Evolutionary conservation across 352 stramenopile genomes (phyloP).

Genomic region (Phytophthora syringae): DNA sequence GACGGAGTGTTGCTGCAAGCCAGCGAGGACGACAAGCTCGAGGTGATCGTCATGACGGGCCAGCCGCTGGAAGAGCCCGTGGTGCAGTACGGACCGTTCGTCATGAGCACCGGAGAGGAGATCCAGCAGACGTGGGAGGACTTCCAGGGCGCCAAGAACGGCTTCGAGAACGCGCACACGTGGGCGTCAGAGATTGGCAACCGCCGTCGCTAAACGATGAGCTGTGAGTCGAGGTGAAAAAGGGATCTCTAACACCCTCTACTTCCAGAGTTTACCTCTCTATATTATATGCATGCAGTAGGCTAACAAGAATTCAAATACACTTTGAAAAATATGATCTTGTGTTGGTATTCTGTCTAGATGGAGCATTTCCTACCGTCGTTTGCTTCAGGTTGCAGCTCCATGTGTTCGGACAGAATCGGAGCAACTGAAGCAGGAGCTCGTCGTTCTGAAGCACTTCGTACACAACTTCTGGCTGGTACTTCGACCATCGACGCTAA

Average conservation of each 20-base stretch:
- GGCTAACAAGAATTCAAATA: not conserved
- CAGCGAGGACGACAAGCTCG: constrained; percentile 35
- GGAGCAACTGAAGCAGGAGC: constrained; percentile 22
- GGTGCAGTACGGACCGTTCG: constrained; percentile 74
- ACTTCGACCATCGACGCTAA: constrained; percentile 13
- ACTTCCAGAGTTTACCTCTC: not conserved
- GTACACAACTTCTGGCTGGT: constrained; percentile 1
- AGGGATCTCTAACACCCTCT: not conserved
- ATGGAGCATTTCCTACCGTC: constrained; percentile 30
- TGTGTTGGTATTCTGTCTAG: constrained; percentile 13
- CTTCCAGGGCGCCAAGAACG: constrained; percentile 59
- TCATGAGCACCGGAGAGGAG: constrained; percentile 69
- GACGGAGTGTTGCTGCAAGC: constrained; percentile 53
- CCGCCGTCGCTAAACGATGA: constrained; percentile 19
- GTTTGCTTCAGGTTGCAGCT: constrained; percentile 33
- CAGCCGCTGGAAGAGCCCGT: constrained; percentile 66
- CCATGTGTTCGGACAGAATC: constrained; percentile 31
- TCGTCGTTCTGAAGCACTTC: constrained; percentile 16
- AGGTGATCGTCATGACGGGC: constrained; percentile 63
- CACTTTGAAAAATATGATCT: not conserved
- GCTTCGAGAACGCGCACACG: constrained; percentile 64
- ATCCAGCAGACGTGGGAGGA: constrained; percentile 61
- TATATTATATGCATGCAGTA: constrained; percentile 18
- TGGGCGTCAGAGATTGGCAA: constrained; percentile 65
- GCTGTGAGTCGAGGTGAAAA: not conserved